Evolutionary conservation across 768 basidiomycete genomes (phyloP).

Genomic region (Daedaleopsis nitida): DNA sequence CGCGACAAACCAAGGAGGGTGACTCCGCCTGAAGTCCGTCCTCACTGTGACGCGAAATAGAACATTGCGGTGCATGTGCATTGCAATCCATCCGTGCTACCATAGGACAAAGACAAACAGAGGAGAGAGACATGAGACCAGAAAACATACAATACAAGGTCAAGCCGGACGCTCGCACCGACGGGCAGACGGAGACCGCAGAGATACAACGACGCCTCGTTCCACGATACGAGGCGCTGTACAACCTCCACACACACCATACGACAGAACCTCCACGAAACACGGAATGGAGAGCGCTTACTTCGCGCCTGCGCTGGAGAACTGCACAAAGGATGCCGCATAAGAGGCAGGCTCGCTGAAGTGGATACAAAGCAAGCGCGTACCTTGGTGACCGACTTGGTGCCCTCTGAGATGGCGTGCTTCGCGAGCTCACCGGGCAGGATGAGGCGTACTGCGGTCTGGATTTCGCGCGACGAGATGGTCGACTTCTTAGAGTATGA

Average conservation of each 20-base stretch:
- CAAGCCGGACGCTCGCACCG: conserved; percentile 12
- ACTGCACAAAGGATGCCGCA: conserved; percentile 27
- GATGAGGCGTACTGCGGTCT: conserved; percentile 93
- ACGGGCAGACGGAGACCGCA: conserved; percentile 8
- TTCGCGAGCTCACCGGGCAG: conserved; percentile 97
- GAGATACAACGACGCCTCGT: conserved; percentile 18
- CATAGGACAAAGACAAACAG: background rate
- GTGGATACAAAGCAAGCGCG: background rate
- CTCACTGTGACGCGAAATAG: too few relatives aligned
- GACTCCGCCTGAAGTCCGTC: too few relatives aligned
- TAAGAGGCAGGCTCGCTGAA: background rate
- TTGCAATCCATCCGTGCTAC: conserved; percentile 5
- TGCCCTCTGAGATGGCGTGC: conserved; percentile 97
- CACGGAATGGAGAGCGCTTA: conserved; percentile 27
- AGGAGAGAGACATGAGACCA: conserved; percentile 13
- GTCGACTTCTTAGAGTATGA: conserved; percentile 99
- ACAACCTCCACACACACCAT: background rate
- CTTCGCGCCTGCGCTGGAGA: conserved; percentile 49
- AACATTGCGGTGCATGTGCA: background rate
- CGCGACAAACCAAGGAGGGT: too few relatives aligned
- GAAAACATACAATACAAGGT: conserved; percentile 20
- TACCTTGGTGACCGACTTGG: conserved; percentile 70
- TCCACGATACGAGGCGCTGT: background rate
- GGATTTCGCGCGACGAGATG: conserved; percentile 97
- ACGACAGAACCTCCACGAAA: background rate